Evolutionary conservation across 805 yeast species (phyloP).

Genomic region (Lipomyces sp.): DNA sequence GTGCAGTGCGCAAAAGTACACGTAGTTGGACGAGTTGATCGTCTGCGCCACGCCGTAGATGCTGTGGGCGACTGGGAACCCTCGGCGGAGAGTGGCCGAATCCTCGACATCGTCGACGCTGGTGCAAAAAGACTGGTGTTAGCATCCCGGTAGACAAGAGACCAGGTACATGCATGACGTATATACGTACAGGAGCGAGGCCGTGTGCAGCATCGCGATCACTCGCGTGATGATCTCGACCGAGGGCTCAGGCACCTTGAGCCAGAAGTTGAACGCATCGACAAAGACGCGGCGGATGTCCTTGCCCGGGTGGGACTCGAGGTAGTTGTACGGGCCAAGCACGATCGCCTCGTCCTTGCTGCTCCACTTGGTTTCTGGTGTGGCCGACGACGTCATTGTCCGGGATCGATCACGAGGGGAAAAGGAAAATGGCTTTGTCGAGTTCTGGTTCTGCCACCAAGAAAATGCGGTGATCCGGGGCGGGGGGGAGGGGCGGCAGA

Average conservation of each 20-base stretch:
- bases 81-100: conserved; percentile 64
- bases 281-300: conserved; percentile 51
- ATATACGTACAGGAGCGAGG: conserved; percentile 52
- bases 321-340: conserved; percentile 50
- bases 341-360: conserved; percentile 30
- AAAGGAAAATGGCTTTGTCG: not conserved
- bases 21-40: conserved; percentile 76
- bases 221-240: conserved; percentile 46
- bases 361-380: conserved; percentile 1
- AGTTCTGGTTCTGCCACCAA: not conserved
- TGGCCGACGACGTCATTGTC: not conserved
- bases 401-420: not conserved
- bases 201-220: conserved; percentile 60
- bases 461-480: not conserved
- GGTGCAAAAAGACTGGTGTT: too few relatives aligned
- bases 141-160: too few relatives aligned
- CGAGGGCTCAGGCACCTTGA: conserved; percentile 43
- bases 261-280: conserved; percentile 51
- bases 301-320: conserved; percentile 54
- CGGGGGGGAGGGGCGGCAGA: not conserved
- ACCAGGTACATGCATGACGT: too few relatives aligned
- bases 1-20: conserved; percentile 70
- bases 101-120: conserved; percentile 87
- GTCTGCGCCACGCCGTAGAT: conserved; percentile 76
- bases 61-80: conserved; percentile 73